These are phyloP conservation scores for Volvariella surrecta DNA, from an alignment of 1,284 basidiomycete genomes.

Conservation along the genomic window DNA sequence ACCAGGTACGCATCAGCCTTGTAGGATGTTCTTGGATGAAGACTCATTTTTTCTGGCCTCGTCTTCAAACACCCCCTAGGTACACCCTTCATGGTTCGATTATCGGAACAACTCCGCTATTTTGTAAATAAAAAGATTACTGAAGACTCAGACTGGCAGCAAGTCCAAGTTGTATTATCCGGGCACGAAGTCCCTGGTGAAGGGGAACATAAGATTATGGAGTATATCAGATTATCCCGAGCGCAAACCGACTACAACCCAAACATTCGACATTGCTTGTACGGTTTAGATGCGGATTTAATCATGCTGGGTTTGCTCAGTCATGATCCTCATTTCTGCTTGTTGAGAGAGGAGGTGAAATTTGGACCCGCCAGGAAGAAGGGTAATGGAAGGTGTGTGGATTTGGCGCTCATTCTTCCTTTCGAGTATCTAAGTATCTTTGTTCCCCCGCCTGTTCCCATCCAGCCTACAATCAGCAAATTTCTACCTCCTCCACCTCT, in stretches of 20 bases:
- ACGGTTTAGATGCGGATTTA: slow-evolving; percentile 96
- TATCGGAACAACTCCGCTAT: slow-evolving; percentile 90
- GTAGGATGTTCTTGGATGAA: slow-evolving; percentile 4
- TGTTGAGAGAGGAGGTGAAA: slow-evolving; percentile 96
- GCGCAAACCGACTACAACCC: slow-evolving; percentile 95
- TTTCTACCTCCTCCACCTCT: slow-evolving; percentile 94
- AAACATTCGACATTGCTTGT: slow-evolving; percentile 93
- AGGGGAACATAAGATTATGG: slow-evolving; percentile 99
- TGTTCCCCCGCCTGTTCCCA: slow-evolving; percentile 3
- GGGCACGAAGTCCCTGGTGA: slow-evolving; percentile 99
- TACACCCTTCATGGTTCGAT: slow-evolving; percentile 89
- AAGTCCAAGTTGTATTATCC: slow-evolving; percentile 89
- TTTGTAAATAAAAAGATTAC: slow-evolving; percentile 97
- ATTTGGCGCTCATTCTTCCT: not conserved
- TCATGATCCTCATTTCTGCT: slow-evolving; percentile 98
- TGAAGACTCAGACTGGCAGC: slow-evolving; percentile 91
- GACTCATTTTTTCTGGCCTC: not conserved
- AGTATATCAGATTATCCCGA: slow-evolving; percentile 91
- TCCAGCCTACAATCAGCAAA: slow-evolving; percentile 77
- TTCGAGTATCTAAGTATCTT: slow-evolving; percentile 9
- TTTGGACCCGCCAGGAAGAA: slow-evolving; percentile 85
- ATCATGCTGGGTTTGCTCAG: slow-evolving; percentile 97
- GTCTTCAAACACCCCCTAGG: slow-evolving; percentile 41
- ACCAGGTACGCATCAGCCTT: slow-evolving; percentile 57
- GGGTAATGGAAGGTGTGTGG: slow-evolving; percentile 52